Evolutionary conservation across 345 rosid genomes (phyloP), one percentile per base, ranked within the genome.

Genomic region (Conringia planisiliqua): DNA sequence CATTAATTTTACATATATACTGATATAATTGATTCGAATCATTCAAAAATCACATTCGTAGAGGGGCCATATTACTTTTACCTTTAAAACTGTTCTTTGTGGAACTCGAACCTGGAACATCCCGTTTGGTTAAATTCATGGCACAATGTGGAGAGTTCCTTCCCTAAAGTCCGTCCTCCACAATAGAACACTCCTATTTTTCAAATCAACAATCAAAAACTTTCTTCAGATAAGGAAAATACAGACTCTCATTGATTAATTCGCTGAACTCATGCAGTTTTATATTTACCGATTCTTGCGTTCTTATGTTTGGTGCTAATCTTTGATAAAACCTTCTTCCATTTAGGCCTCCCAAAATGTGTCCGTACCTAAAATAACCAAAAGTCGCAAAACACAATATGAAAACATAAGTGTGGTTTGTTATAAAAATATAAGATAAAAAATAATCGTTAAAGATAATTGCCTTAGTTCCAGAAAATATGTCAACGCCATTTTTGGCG

Each of bases 401-500:
- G 11, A 30, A 46, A 62, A 56, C 14, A 0, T 0, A 4, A 62
- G 17, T 33, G 4, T 42, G 40, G 57, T 62, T 62, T 51, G 1
- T 51, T 12, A 51, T 13, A 32, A 13, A 51, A 0, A 17, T 50
- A 2, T 66, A 16, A 5, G 51, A 48, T 57, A 26, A 68, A 68
- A 40, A 40, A 64, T 46, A 27, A 18, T 18, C 30, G 22, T 14
- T 64, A 24, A 17, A 58, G 32, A 43, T 72, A 74, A 40, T 82
- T 80, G 82, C 98, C 74, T 86, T 86, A 16, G 98, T 94, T 32
- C 96, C 97, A 6, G 98, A 94, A 55, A 91, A 93, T 12, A 94
- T 83, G 83, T 94, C 98, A 10, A 94, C 89, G 3, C 98, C 97
- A 43, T 91, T 94, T 74, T 94, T 94, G 29, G 98, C 97, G 22